Evolutionary conservation across 306 rosid genomes (phyloP), one percentile per base, ranked within the genome.

Genomic region (Cicer chorassanicum): DNA sequence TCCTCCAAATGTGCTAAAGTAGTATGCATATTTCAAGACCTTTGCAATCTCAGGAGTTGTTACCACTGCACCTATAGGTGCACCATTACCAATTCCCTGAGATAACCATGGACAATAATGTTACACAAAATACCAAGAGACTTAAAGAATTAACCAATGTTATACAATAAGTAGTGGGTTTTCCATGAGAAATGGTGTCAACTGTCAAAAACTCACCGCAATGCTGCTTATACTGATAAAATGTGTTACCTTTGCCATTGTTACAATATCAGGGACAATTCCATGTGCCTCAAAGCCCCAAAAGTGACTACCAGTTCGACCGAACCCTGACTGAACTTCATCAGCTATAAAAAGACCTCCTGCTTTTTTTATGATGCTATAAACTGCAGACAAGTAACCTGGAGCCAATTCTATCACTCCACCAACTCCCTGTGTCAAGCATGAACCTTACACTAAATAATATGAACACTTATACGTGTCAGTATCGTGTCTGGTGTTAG

Each of bases 231-330:
- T 4, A 24, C 41, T 9, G 59, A 42, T 41, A 21, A 81, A 54
- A 0, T n/a, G 77, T 48, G 6, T 61, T 72, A 85, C 86, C 88
- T 85, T 85, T 21, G 88, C 88, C 48, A 85, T n/a, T 56, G 88
- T 85, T 38, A 82, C 86, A 67, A 85, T 82, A 68, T 85, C 86
- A 49, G 88, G 88, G 64, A 76, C 65, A 79, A 82, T 66, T 6
- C 76, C 88, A 55, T 85, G 86, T 12, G 82, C 84, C 80, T 85
- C 84, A n/a, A 85, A 85, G 19, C 88, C 88, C 88, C 88, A 85
- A 53, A 82, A 82, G 59, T 85, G 84, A 63, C 78, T 72, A 13
- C 86, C 88, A 2, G 81, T 85, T 51, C 88, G 60, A 51, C 84
- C 88, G 68, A 85, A 82, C 15, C 88, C 88, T 29, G 88, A 0